phyloP scores from a whole-genome alignment of 2,329 filamentous ascomycete genomes.

The Sphaceloma murrayae region DNA sequence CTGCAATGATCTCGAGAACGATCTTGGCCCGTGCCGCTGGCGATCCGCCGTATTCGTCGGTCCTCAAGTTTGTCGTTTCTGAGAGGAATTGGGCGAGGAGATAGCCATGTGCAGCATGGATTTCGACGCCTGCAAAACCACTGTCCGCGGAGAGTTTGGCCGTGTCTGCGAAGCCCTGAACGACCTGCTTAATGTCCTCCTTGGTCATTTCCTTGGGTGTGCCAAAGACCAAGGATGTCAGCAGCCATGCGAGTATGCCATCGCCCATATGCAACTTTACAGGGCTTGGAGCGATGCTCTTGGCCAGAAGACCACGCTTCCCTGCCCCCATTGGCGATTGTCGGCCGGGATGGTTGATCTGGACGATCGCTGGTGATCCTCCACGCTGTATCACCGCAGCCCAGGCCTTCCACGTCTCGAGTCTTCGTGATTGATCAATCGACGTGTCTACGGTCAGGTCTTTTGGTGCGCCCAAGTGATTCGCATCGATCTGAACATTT shows the following conservation, averaged over 20 bases:
- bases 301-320: conserved; percentile 29
- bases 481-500: conserved; percentile 31
- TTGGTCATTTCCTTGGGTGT: conserved; percentile 48
- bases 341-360: conserved; percentile 42
- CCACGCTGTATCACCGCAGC: conserved; percentile 5
- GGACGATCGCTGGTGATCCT: conserved; percentile 34
- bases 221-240: conserved; percentile 32
- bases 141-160: conserved; percentile 42
- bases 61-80: conserved; percentile 37
- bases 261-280: conserved; percentile 36
- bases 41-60: conserved; percentile 41
- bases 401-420: conserved; percentile 25
- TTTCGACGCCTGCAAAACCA: conserved; percentile 45
- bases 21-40: conserved; percentile 39
- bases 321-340: conserved; percentile 37
- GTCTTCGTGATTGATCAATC: background rate
- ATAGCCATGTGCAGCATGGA: conserved; percentile 47
- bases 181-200: conserved; percentile 45
- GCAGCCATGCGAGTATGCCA: conserved; percentile 5
- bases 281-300: conserved; percentile 38
- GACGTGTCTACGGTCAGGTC: conserved; percentile 30
- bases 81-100: conserved; percentile 37
- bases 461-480: conserved; percentile 9
- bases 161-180: conserved; percentile 44
- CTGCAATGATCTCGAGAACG: conserved; percentile 37